Evolutionary conservation across 192 early-diverging fungal species (phyloP).

Genomic region (Backusella parvicylindrica): DNA sequence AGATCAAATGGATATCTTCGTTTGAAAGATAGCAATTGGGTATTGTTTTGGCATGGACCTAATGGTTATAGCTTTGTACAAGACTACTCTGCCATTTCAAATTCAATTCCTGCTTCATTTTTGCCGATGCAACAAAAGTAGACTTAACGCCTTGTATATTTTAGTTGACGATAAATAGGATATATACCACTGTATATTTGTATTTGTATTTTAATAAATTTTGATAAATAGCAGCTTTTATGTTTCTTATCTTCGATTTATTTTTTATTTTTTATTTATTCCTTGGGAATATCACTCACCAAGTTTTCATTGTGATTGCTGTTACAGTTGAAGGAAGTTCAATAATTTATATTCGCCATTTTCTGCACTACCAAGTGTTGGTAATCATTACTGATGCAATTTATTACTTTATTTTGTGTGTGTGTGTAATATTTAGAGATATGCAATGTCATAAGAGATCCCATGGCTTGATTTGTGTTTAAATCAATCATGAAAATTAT

Average conservation of each 20-base stretch:
- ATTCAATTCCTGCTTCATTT: conserved; percentile 32
- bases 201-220: not conserved
- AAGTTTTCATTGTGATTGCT: not conserved
- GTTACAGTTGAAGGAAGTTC: too few species aligned
- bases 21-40: conserved; percentile 71
- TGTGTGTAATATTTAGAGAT: too few species aligned
- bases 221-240: not conserved
- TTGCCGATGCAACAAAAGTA: not conserved
- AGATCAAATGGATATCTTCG: conserved; percentile 73
- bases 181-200: not conserved
- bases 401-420: too few species aligned
- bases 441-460: too few species aligned
- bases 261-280: too few species aligned
- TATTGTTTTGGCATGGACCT: conserved; percentile 83
- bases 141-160: not conserved
- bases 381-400: too few species aligned
- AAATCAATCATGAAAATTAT: too few species aligned
- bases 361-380: too few species aligned
- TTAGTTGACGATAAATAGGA: not conserved
- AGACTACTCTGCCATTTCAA: conserved; percentile 22
- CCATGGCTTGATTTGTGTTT: too few species aligned
- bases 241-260: too few species aligned
- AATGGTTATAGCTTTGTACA: conserved; percentile 28
- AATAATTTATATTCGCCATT: too few species aligned
- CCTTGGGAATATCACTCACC: not conserved